These are phyloP conservation scores for Diplosphaera chodatii DNA, from an alignment of 139 green algal species.

Conservation along the genomic window DNA sequence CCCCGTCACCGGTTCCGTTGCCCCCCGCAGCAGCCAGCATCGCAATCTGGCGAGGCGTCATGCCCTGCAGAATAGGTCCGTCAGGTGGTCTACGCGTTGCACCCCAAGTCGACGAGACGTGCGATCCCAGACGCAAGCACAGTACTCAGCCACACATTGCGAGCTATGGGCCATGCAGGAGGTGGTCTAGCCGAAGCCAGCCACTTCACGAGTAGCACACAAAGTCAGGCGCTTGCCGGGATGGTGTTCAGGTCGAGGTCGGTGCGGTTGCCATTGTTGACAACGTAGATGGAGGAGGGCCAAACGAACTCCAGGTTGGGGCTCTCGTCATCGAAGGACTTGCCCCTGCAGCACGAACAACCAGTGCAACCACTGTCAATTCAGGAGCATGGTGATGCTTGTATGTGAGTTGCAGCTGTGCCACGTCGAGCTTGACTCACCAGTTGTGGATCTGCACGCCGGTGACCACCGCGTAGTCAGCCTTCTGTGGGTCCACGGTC, in stretches of 20 bases:
- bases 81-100: too few relatives aligned
- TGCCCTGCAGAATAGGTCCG: neutral
- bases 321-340: constrained; percentile 37
- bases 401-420: too few relatives aligned
- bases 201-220: too few relatives aligned
- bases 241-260: constrained; percentile 62
- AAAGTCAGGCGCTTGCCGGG: constrained; percentile 11
- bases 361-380: too few relatives aligned
- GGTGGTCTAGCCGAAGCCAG: too few relatives aligned
- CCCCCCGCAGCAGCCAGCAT: constrained; percentile 18
- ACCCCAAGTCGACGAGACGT: too few relatives aligned
- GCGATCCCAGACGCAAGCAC: too few relatives aligned
- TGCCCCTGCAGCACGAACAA: constrained; percentile 52
- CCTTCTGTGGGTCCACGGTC: constrained; percentile 65
- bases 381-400: too few relatives aligned
- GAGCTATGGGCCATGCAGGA: too few relatives aligned
- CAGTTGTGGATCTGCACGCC: too few relatives aligned
- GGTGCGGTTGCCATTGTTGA: constrained; percentile 64
- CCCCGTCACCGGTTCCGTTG: neutral
- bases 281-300: constrained; percentile 52
- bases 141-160: too few relatives aligned
- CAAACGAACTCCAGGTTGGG: constrained; percentile 73
- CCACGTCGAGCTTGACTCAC: too few relatives aligned
- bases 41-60: constrained; percentile 39
- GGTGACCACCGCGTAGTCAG: constrained; percentile 81